phyloP scores from a whole-genome alignment of 768 basidiomycete genomes.

The Tricholoma sp. region DNA sequence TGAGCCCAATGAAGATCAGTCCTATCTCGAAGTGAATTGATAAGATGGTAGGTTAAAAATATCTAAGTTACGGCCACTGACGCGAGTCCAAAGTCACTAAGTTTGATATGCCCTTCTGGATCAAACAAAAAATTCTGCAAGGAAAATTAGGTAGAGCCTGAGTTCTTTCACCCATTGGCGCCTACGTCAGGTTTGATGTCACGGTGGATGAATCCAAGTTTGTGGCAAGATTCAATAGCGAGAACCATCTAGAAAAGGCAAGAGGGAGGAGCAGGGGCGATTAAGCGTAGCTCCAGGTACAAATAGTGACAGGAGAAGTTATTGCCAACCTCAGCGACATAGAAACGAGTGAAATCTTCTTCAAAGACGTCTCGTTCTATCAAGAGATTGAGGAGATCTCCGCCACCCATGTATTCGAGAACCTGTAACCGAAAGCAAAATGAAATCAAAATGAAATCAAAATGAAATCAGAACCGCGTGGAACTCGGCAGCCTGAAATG shows the following conservation, averaged over 20 bases:
- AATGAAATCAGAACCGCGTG: conserved; percentile 33
- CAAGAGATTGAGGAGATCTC: conserved; percentile 92
- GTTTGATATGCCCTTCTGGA: conserved; percentile 87
- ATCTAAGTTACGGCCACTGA: conserved; percentile 42
- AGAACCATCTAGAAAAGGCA: conserved; percentile 70
- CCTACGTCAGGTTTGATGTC: conserved; percentile 94
- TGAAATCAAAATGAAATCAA: conserved; percentile 43
- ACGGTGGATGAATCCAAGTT: conserved; percentile 93
- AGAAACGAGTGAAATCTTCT: conserved; percentile 89
- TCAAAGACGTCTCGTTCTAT: conserved; percentile 90
- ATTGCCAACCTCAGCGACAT: conserved; percentile 80
- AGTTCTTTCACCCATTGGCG: conserved; percentile 12
- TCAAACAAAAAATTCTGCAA: conserved; percentile 91
- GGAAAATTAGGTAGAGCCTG: conserved; percentile 13
- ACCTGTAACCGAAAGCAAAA: conserved; percentile 51
- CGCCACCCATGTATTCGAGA: conserved; percentile 93
- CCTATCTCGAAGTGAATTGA: conserved; percentile 31
- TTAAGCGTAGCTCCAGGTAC: conserved; percentile 15
- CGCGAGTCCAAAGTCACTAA: conserved; percentile 95
- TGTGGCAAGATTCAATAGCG: conserved; percentile 89
- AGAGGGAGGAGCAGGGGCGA: background rate
- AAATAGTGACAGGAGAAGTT: conserved; percentile 11
- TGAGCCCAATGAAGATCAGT: conserved; percentile 97
- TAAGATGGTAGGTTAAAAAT: background rate
- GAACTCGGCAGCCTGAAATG: conserved; percentile 23